Percentiles rank a stretch among this genome's conserved stretches.
Conservation (phyloP, 2,329 filamentous ascomycete species). For the Pyricularia sp. region DNA sequence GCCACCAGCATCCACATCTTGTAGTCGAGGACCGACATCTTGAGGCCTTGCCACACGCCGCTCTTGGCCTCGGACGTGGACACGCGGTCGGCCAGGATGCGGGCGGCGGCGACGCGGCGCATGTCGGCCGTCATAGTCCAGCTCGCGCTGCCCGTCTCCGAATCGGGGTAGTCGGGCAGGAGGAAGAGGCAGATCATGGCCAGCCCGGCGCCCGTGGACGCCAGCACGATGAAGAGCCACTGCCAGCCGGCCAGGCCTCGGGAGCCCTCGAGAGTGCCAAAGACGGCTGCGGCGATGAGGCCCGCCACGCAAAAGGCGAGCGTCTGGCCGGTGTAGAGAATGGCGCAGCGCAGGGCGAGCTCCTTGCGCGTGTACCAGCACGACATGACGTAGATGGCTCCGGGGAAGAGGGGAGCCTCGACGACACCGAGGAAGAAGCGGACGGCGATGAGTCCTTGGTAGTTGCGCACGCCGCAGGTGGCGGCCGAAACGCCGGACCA, state of each 20-base stretch:
- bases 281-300: slow-evolving; percentile 45
- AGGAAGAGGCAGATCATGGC: slow-evolving; percentile 17
- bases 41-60: slow-evolving; percentile 43
- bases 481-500: slow-evolving; percentile 38
- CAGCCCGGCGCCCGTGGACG: slow-evolving; percentile 8
- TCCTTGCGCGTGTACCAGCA: slow-evolving; percentile 56
- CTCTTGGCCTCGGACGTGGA: slow-evolving; percentile 24
- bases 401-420: slow-evolving; percentile 55
- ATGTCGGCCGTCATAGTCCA: slow-evolving; percentile 15
- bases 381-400: slow-evolving; percentile 30
- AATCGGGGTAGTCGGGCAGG: slow-evolving; percentile 26
- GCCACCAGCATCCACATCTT: slow-evolving; percentile 27
- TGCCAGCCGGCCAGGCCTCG: slow-evolving; percentile 37
- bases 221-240: slow-evolving; percentile 12
- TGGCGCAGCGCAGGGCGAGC: slow-evolving; percentile 43
- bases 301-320: slow-evolving; percentile 56
- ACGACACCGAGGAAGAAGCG: slow-evolving; percentile 57
- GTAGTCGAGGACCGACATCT: slow-evolving; percentile 64
- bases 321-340: slow-evolving; percentile 45
- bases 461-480: slow-evolving; percentile 33
- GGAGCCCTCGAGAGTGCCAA: slow-evolving; percentile 31
- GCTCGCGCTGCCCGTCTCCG: slow-evolving; percentile 14
- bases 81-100: slow-evolving; percentile 19
- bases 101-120: slow-evolving; percentile 16
- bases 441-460: slow-evolving; percentile 47